Conservation (phyloP, 139 green algal genomes). For the Picochlorum sp. region DNA sequence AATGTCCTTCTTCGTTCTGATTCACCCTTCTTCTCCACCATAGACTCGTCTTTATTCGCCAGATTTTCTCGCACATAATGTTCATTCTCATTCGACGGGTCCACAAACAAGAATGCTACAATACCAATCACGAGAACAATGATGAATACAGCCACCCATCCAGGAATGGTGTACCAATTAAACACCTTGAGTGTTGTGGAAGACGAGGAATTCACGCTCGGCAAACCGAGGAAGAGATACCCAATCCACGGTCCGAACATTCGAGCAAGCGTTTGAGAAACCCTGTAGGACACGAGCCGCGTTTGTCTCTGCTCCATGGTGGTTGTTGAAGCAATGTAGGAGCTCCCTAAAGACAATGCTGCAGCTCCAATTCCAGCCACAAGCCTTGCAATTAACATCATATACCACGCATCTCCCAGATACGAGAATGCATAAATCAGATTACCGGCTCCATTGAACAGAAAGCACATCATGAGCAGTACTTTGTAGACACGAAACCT, state of each 20-base stretch:
- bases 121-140: slow-evolving; percentile 10
- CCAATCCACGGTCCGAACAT: slow-evolving; percentile 24
- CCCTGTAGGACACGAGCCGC: slow-evolving; percentile 17
- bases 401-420: slow-evolving; percentile 17
- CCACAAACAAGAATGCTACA: slow-evolving; percentile 14
- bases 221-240: slow-evolving; percentile 29
- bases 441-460: slow-evolving; percentile 24
- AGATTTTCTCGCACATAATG: slow-evolving; percentile 14
- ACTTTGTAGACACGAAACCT: slow-evolving; percentile 11
- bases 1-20: neutral
- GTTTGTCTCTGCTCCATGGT: slow-evolving; percentile 13
- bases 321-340: slow-evolving; percentile 26
- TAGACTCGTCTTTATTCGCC: no score
- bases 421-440: slow-evolving; percentile 25
- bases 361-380: slow-evolving; percentile 16
- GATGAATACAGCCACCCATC: slow-evolving; percentile 15
- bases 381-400: slow-evolving; percentile 25
- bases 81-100: slow-evolving; percentile 27
- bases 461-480: neutral
- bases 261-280: slow-evolving; percentile 21
- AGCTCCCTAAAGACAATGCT: slow-evolving; percentile 17
- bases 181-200: slow-evolving; percentile 22
- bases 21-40: no score
- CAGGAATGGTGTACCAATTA: slow-evolving; percentile 35
- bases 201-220: slow-evolving; percentile 8